These are phyloP conservation scores for Aureobasidium sp. DNA, from an alignment of 2,329 filamentous ascomycete genomes.

Conservation along the genomic window DNA sequence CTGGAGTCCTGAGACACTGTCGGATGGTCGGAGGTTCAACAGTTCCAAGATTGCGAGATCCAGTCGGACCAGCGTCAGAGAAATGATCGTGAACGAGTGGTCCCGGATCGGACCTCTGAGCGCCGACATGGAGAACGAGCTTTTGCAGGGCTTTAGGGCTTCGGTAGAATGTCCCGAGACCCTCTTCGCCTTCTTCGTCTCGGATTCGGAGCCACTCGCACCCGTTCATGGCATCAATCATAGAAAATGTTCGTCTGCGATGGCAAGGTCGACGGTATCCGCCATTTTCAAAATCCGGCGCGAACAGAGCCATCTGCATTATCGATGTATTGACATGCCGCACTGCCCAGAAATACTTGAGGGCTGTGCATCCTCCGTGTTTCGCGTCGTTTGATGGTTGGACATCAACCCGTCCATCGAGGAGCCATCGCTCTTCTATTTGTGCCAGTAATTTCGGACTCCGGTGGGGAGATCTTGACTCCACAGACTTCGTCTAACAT, in stretches of 20 bases:
- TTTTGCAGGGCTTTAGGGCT: not conserved
- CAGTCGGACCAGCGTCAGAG: slow-evolving; percentile 5
- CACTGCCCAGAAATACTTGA: not conserved
- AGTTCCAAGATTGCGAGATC: slow-evolving; percentile 1
- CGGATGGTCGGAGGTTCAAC: not conserved
- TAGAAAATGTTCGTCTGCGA: not conserved
- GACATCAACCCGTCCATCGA: not conserved
- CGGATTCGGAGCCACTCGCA: not conserved
- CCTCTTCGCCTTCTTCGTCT: not conserved
- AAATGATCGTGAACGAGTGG: not conserved
- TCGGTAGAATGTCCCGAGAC: not conserved
- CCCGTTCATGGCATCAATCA: not conserved
- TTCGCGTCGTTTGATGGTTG: not conserved
- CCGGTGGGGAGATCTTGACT: not conserved
- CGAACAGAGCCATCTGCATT: not conserved
- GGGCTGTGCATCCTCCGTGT: not conserved
- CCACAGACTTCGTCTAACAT: not conserved
- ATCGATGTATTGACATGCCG: not conserved
- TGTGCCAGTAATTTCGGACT: not conserved
- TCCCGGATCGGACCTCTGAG: not conserved
- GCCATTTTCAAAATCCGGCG: not conserved
- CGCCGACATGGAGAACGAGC: not conserved
- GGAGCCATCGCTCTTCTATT: not conserved
- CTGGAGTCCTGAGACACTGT: not conserved
- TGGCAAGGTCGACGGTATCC: not conserved